Evolutionary conservation across 2,329 filamentous ascomycete genomes (phyloP).

Genomic region (Aureobasidium mangrovei): DNA sequence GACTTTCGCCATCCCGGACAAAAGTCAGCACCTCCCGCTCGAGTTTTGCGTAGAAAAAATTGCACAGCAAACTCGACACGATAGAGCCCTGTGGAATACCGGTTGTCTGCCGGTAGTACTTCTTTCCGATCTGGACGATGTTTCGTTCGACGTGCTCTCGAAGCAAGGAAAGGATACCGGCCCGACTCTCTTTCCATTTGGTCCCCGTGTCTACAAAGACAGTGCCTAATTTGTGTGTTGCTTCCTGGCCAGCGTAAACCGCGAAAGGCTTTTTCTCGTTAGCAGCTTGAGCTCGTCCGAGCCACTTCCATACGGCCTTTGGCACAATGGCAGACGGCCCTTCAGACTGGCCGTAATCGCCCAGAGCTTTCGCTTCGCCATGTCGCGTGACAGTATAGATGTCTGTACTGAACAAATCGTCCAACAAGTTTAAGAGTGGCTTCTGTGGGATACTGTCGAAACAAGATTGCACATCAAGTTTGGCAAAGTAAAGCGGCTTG

Average conservation of each 20-base stretch:
- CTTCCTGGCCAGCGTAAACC: conserved; percentile 20
- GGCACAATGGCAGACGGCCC: conserved; percentile 26
- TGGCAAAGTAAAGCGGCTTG: conserved; percentile 68
- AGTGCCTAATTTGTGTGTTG: conserved; percentile 46
- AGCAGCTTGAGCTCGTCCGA: conserved; percentile 31
- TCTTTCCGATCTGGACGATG: conserved; percentile 79
- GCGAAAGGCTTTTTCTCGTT: conserved; percentile 26
- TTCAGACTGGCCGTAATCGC: conserved; percentile 23
- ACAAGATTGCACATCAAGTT: conserved; percentile 82
- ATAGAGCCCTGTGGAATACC: conserved; percentile 94
- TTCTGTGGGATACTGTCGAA: conserved; percentile 92
- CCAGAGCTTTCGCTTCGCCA: conserved; percentile 55
- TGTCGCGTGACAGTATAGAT: conserved; percentile 67
- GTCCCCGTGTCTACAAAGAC: conserved; percentile 67
- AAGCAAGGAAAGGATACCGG: conserved; percentile 60
- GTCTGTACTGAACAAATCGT: conserved; percentile 45
- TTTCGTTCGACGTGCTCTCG: conserved; percentile 75
- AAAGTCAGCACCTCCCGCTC: conserved; percentile 64
- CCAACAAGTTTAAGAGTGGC: conserved; percentile 59
- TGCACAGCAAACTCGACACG: conserved; percentile 79
- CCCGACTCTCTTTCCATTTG: conserved; percentile 48
- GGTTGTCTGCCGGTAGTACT: conserved; percentile 74
- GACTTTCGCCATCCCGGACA: conserved; percentile 41
- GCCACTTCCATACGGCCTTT: conserved; percentile 31
- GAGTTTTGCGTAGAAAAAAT: conserved; percentile 89